Evolutionary conservation across 169 alveolate species (phyloP).

Genomic region (Plasmodium coatneyi): DNA sequence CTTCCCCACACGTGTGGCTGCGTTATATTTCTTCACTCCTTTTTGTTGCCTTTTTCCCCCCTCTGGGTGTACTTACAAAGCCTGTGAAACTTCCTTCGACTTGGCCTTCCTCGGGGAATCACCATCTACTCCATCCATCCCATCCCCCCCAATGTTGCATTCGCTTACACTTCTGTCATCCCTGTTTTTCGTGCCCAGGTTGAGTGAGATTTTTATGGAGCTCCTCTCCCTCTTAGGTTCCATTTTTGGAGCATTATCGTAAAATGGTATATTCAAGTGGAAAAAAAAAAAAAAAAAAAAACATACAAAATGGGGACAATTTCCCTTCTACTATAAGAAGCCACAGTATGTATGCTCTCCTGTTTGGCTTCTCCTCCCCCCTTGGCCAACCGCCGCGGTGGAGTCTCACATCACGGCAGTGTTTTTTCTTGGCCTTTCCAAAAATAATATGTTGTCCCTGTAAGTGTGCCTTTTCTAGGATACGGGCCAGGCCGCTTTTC

Average conservation of each 20-base stretch:
- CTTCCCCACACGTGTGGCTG: background rate
- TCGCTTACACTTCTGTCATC: background rate
- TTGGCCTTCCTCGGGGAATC: background rate
- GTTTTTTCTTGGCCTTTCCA: too few relatives aligned
- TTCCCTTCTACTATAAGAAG: background rate
- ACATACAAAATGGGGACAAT: too few relatives aligned
- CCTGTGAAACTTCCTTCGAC: conserved; percentile 20
- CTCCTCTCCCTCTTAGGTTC: conserved; percentile 7
- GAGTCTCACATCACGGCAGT: background rate
- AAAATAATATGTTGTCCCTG: background rate
- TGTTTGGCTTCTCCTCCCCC: background rate
- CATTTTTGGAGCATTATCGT: background rate
- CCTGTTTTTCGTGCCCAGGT: conserved; percentile 6
- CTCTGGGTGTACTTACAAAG: background rate
- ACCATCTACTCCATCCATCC: too few relatives aligned
- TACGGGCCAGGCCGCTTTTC: background rate
- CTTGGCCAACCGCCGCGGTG: background rate
- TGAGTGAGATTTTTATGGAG: conserved; percentile 45
- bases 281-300: background rate
- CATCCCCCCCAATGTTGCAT: background rate
- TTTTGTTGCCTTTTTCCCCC: background rate
- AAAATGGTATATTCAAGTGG: background rate
- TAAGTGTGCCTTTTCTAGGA: background rate
- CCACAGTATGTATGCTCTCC: background rate
- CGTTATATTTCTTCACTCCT: background rate